These are phyloP conservation scores for Cladosporium phlei DNA, from an alignment of 2,329 filamentous ascomycete species.

Conservation along the genomic window DNA sequence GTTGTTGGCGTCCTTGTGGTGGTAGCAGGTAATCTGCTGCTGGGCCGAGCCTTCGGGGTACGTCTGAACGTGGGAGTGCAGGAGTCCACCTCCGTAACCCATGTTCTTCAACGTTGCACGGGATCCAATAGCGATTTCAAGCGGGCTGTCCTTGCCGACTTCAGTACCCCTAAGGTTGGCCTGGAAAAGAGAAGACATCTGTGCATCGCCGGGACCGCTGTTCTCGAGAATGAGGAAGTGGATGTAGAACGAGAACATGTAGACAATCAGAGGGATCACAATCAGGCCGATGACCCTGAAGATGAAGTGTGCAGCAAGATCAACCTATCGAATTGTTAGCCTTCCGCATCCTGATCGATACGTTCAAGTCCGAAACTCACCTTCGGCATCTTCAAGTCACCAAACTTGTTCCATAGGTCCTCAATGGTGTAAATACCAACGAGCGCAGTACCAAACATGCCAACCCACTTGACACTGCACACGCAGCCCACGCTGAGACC, in stretches of 20 bases:
- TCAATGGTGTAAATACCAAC: conserved; percentile 94
- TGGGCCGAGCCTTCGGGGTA: conserved; percentile 90
- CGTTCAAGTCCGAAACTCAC: conserved; percentile 41
- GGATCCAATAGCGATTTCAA: conserved; percentile 87
- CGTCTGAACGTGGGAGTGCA: conserved; percentile 94
- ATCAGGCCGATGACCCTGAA: conserved; percentile 84
- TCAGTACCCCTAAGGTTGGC: conserved; percentile 91
- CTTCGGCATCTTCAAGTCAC: conserved; percentile 84
- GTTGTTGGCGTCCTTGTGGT: conserved; percentile 99
- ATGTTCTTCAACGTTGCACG: conserved; percentile 95
- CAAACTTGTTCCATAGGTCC: conserved; percentile 97
- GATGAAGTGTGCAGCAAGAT: conserved; percentile 70
- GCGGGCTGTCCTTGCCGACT: conserved; percentile 87
- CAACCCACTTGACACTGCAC: conserved; percentile 97
- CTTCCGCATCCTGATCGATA: background rate
- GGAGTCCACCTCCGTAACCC: conserved; percentile 93
- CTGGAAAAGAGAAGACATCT: conserved; percentile 99
- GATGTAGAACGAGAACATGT: conserved; percentile 90
- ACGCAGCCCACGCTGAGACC: conserved; percentile 96
- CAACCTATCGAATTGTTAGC: conserved; percentile 40
- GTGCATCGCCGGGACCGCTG: conserved; percentile 93
- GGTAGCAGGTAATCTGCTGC: conserved; percentile 98
- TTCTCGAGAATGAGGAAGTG: conserved; percentile 93
- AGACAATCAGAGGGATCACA: conserved; percentile 80
- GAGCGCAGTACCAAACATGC: conserved; percentile 88